Percentiles rank a stretch among this genome's conserved stretches.
Conservation (phyloP, 306 rosid genomes). For the Delonix regia region DNA sequence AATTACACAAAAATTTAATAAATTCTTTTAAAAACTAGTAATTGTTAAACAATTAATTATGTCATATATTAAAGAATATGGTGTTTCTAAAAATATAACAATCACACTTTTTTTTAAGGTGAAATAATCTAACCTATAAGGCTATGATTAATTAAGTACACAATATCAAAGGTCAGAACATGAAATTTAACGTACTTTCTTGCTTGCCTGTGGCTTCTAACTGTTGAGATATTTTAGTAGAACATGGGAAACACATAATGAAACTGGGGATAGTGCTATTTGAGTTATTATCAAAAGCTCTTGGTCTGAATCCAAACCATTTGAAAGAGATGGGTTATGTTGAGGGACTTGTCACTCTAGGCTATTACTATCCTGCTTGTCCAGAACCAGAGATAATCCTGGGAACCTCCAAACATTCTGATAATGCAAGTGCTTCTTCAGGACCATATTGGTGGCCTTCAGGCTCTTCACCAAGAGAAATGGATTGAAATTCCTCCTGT, state of each 20-base stretch:
- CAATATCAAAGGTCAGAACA: too few relatives aligned
- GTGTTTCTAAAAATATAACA: too few relatives aligned
- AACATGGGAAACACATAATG: slow-evolving; percentile 47
- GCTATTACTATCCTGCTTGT: slow-evolving; percentile 48
- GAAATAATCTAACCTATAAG: too few relatives aligned
- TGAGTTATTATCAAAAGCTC: slow-evolving; percentile 45
- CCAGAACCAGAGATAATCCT: slow-evolving; percentile 50
- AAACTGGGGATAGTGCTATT: slow-evolving; percentile 36
- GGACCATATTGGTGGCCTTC: slow-evolving; percentile 46
- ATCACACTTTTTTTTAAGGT: too few relatives aligned
- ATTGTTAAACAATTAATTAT: too few relatives aligned
- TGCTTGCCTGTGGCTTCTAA: not conserved
- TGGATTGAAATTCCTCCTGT: slow-evolving; percentile 36
- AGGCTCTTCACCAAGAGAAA: slow-evolving; percentile 15
- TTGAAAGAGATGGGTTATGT: slow-evolving; percentile 43
- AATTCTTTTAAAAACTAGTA: too few relatives aligned
- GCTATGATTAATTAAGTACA: too few relatives aligned
- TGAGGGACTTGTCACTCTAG: slow-evolving; percentile 8
- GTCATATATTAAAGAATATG: too few relatives aligned
- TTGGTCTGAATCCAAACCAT: slow-evolving; percentile 35
- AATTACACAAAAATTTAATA: too few relatives aligned
- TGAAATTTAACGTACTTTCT: too few relatives aligned
- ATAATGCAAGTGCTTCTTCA: slow-evolving; percentile 42
- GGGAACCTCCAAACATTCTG: slow-evolving; percentile 46
- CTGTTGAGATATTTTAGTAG: slow-evolving; percentile 34